phyloP scores from a whole-genome alignment of 2,329 filamentous ascomycete species.

The Cladosporium austrohemisphaericum region DNA sequence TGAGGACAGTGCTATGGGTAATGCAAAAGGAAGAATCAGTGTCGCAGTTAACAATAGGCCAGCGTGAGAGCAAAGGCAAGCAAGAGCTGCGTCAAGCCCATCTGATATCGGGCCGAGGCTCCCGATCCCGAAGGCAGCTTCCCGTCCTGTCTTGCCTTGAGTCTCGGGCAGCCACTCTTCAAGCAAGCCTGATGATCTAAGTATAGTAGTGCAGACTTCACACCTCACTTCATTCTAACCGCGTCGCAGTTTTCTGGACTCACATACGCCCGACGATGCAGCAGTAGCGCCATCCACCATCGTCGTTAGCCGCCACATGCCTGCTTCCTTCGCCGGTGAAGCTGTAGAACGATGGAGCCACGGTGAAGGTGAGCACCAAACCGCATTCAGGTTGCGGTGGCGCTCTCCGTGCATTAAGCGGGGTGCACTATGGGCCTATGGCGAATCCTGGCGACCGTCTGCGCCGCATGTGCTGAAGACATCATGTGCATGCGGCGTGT shows the following conservation, averaged over 20 bases:
- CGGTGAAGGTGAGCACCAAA: neutral
- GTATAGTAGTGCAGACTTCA: too few relatives aligned
- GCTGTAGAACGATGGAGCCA: neutral
- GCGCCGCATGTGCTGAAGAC: neutral
- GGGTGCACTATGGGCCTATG: neutral
- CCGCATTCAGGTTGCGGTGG: slow-evolving; percentile 3
- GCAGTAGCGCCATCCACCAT: too few relatives aligned
- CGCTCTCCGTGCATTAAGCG: slow-evolving; percentile 3
- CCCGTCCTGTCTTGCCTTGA: too few relatives aligned
- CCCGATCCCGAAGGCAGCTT: neutral
- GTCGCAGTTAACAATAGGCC: slow-evolving; percentile 5
- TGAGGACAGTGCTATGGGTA: neutral
- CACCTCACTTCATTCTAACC: too few relatives aligned
- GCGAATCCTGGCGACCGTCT: neutral
- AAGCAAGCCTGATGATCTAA: too few relatives aligned
- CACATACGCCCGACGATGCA: too few relatives aligned
- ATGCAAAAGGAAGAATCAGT: slow-evolving; percentile 6
- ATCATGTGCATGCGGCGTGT: slow-evolving; percentile 1
- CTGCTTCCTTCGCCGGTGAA: too few relatives aligned
- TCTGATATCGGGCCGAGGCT: neutral
- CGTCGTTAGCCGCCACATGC: too few relatives aligned
- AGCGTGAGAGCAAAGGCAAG: neutral
- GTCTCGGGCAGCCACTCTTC: neutral
- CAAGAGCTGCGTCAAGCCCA: neutral
- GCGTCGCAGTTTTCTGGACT: too few relatives aligned